Percentiles rank a stretch among this genome's conserved stretches.
These are phyloP conservation scores for Yamadazyma sp. DNA, from an alignment of 805 yeast genomes.

Conservation along the genomic window DNA sequence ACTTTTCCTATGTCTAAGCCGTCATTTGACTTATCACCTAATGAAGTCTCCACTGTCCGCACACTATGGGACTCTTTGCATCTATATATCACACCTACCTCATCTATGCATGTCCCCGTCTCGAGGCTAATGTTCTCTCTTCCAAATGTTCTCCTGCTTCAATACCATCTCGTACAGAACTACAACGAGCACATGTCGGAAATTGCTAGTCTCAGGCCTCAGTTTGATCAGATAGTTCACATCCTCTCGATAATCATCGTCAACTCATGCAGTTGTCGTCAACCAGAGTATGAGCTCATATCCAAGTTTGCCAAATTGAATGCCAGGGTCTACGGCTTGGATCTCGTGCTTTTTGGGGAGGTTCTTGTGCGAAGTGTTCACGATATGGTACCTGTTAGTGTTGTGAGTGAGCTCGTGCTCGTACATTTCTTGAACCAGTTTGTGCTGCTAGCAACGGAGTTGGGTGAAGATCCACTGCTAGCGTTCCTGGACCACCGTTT, in stretches of 20 bases:
- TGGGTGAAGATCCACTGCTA: slow-evolving; percentile 11
- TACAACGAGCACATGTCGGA: background rate
- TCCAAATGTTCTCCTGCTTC: slow-evolving; percentile 1
- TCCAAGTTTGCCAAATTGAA: slow-evolving; percentile 15
- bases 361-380: slow-evolving; percentile 6
- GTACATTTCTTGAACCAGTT: slow-evolving; percentile 13
- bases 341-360: slow-evolving; percentile 11
- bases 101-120: background rate
- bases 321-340: slow-evolving; percentile 12
- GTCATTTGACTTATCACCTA: background rate
- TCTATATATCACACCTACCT: background rate
- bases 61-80: slow-evolving; percentile 4
- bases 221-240: slow-evolving; percentile 5
- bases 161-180: background rate
- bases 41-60: background rate
- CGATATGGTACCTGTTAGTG: background rate
- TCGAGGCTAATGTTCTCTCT: background rate
- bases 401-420: slow-evolving; percentile 5
- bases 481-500: slow-evolving; percentile 12
- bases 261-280: slow-evolving; percentile 1
- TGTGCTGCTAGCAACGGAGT: background rate
- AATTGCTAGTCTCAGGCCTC: background rate
- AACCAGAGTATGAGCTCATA: slow-evolving; percentile 4
- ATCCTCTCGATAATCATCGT: slow-evolving; percentile 3
- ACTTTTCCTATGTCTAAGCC: too few relatives aligned